A percentile compares a stretch with the other conserved stretches of the same genome.
Conservation (phyloP, 345 rosid genomes). For the Iberis pinnata region DNA sequence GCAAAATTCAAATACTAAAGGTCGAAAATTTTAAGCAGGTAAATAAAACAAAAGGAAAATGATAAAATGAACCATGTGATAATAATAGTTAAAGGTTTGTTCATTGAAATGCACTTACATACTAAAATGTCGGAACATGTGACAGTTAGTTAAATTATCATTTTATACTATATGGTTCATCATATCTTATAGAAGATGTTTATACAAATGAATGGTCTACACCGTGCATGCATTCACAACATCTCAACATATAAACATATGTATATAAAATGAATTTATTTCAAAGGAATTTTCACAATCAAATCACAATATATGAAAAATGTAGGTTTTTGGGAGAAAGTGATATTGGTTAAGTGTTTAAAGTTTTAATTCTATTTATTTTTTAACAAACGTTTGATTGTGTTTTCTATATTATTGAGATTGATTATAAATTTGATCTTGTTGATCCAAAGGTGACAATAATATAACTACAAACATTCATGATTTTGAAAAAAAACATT, state of each 20-base stretch:
- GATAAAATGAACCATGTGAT: conserved; percentile 28
- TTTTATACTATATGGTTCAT: neutral
- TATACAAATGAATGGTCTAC: neutral
- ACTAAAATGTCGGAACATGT: conserved; percentile 1
- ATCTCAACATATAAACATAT: neutral
- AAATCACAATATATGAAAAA: too few species aligned
- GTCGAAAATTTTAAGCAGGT: neutral
- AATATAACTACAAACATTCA: too few species aligned
- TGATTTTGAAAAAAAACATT: too few species aligned
- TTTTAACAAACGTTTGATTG: too few species aligned
- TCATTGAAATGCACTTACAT: conserved; percentile 15
- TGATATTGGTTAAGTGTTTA: too few species aligned
- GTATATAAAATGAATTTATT: neutral
- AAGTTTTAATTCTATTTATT: too few species aligned
- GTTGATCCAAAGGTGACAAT: too few species aligned
- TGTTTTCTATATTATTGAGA: too few species aligned
- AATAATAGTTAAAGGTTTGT: neutral
- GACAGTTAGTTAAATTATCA: neutral
- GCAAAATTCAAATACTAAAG: conserved; percentile 19
- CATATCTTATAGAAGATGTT: neutral
- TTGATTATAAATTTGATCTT: too few species aligned
- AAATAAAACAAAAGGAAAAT: conserved; percentile 19
- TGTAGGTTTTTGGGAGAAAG: too few species aligned
- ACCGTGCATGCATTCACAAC: neutral
- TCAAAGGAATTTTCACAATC: too few species aligned